Evolutionary conservation across 371 early-diverging fungal species (phyloP), one percentile per base, ranked within the genome.

Genomic region (Thermomucor indicae-seudaticae): DNA sequence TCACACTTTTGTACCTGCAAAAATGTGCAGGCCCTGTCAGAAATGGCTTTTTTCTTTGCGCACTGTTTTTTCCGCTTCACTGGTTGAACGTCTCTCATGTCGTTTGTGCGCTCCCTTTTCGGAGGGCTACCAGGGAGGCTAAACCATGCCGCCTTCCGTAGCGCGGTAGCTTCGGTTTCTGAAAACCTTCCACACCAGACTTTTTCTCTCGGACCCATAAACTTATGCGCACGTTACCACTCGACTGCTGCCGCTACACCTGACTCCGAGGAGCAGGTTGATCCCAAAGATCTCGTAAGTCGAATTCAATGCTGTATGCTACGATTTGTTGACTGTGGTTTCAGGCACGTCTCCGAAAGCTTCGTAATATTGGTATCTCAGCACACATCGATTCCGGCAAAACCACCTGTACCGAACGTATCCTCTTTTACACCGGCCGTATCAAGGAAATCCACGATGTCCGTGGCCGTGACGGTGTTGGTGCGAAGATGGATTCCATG

Each of bases 401-500:
- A 66, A 98, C 98, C 20, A 98, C 98, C 0, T 79, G 94, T 65
- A 96, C 97, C 12, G 98, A 98, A 73, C 92, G 98, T 66, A 90
- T 98, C 51, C 77, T 98, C 40, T 96, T 80, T 73, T 95, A 94
- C 67, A 95, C 97, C 22, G 97, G 97, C 20, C 85, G 94, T 50
- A 98, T 98, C 72, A 85, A 91, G 67, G 89, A 90, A 57, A 95
- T 96, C 57, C 96, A 96, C 68, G 97, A 97, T 66, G 98, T 98
- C 37, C 90, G 94, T 52, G 96, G 97, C 43, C 92, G 90, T 70
- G 96, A 98, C 72, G 87, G 89, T 66, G 96, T 97, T 20, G 98
- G 98, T 49, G 98, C 98, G 17, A 96, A 92, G 66, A 97, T 98
- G 97, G 98, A 98, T 72, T 95, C 92, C 42, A 96, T 98, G 96